Conservation (phyloP, 140 eudicot species). For the Cichorium intybus region DNA sequence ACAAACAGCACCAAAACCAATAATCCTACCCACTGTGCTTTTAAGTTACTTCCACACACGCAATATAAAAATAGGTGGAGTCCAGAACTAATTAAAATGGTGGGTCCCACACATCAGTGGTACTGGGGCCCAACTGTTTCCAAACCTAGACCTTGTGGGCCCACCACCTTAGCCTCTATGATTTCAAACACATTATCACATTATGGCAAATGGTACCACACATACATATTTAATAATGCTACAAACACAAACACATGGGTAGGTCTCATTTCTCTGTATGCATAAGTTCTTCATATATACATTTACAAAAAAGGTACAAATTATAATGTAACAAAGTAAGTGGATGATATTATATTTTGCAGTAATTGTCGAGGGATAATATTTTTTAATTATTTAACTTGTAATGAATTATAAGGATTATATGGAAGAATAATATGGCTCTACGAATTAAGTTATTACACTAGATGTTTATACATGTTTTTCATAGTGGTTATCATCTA, state of each 20-base stretch:
- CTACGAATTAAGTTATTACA: too few species aligned
- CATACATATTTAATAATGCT: conserved; percentile 12
- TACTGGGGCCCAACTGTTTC: conserved; percentile 2
- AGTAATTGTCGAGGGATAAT: too few species aligned
- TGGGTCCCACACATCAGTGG: conserved; percentile 19
- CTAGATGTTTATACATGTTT: too few species aligned
- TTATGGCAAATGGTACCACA: conserved; percentile 12
- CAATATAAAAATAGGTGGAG: conserved; percentile 15
- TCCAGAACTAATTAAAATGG: conserved; percentile 11
- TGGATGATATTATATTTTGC: too few species aligned
- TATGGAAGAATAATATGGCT: too few species aligned
- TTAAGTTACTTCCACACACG: conserved; percentile 5
- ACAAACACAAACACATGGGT: conserved; percentile 18
- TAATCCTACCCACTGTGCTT: conserved; percentile 18
- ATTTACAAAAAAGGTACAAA: too few species aligned
- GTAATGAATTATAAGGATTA: too few species aligned
- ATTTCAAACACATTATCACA: conserved; percentile 28
- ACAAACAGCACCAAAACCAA: conserved; percentile 14
- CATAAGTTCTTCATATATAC: background rate
- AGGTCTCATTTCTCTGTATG: background rate
- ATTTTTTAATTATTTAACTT: too few species aligned
- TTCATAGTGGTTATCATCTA: too few species aligned
- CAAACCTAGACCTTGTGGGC: conserved; percentile 11
- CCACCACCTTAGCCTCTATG: conserved; percentile 27
- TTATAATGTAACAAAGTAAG: too few species aligned